Base-by-base conservation (phyloP, 2,329 filamentous ascomycete species). In the Fusarium nisikadoi region DNA sequence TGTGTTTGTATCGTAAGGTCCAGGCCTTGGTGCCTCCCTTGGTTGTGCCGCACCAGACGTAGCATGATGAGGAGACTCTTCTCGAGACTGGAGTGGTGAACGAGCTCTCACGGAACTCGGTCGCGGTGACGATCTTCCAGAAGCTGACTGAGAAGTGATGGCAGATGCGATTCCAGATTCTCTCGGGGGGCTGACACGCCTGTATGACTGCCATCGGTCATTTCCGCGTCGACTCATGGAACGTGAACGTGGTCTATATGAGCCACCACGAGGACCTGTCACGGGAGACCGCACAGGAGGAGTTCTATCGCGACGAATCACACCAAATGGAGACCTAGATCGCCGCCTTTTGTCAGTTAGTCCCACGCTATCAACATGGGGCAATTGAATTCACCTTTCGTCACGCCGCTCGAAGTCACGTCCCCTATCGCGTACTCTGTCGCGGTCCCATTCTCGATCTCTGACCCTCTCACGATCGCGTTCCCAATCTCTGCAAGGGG, bases 181-280 rank as follows among this genome's bases (percentile, higher is more conserved):
- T 61, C 85, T 83, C 19, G 82, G 81, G 8, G 85, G 86, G 11
- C 86, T 86, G 20, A 81, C 81, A 41, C 87, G 84, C 74, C 86
- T 81, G 69, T 82, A 84, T 6, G 83, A 79, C 27, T 80, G 83
- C 78, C 82, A 83, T 72, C 82, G 76, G 56, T 84, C 82, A 39
- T 79, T 86, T 57, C 77, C 85, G 47, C 86, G 84, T 46, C 87
- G 84, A 53, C 85, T 85, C 19, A 83, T 82, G 50, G 84, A 87
- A 46, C 87, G 84, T 45, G 87, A 88, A 38, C 87, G 85, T n/a
- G 83, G 86, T 61, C 88, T 83, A 71, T 87, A 90, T 6, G 84
- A 81, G 60, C 81, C 84, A 42, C 84, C 82, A 14, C 81, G 77
- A 39, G 81, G 65, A 17, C 70, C 78, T 31, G 74, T 56, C 12